Evolutionary conservation across 345 rosid species (phyloP).

Genomic region (Bruguiera parviflora): DNA sequence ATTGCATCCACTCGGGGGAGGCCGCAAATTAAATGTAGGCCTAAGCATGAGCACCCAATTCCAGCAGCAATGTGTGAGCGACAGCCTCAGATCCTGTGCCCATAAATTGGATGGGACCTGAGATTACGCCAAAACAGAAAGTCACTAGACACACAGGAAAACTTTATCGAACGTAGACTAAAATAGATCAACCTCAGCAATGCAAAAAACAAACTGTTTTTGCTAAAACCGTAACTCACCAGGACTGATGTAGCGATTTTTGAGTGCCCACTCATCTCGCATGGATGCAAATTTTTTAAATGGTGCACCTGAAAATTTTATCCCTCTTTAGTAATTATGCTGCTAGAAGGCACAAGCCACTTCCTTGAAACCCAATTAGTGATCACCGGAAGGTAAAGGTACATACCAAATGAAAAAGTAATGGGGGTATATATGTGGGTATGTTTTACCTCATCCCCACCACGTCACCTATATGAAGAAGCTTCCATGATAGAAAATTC

Average conservation of each 20-base stretch:
- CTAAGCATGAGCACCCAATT: slow-evolving; percentile 64
- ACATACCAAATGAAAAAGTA: no score
- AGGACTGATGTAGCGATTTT: slow-evolving; percentile 80
- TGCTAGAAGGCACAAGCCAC: no score
- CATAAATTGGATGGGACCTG: slow-evolving; percentile 88
- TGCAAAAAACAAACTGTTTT: neutral
- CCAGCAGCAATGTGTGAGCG: slow-evolving; percentile 68
- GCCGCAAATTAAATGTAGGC: neutral
- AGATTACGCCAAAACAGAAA: neutral
- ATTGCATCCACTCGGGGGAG: neutral
- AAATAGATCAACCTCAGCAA: no score
- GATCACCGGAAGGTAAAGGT: neutral
- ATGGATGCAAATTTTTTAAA: slow-evolving; percentile 66
- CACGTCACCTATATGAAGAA: no score
- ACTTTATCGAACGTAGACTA: no score
- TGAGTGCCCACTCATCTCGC: slow-evolving; percentile 84
- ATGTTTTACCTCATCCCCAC: no score
- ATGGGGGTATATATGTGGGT: no score
- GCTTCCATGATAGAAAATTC: slow-evolving; percentile 4
- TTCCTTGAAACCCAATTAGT: neutral
- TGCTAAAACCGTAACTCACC: slow-evolving; percentile 47
- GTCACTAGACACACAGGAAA: no score
- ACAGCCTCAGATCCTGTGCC: slow-evolving; percentile 64
- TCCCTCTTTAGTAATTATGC: no score
- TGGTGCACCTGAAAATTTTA: slow-evolving; percentile 70